Percentiles rank a stretch among this genome's conserved stretches.
phyloP scores from a whole-genome alignment of 805 yeast genomes.

The Schizosaccharomyces cryophilus region DNA sequence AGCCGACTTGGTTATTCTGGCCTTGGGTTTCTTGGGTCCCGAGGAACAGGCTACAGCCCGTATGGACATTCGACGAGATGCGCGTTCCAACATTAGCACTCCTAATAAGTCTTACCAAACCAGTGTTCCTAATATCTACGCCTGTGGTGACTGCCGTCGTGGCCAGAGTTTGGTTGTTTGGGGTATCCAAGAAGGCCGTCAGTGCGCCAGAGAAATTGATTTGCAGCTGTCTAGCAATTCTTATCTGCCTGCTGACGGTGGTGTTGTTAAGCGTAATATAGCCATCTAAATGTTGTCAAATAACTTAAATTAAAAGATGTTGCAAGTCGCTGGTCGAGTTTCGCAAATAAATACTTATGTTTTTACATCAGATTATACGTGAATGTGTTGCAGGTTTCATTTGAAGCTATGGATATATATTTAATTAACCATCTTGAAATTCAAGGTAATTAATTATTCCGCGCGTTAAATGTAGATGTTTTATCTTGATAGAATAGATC shows the following conservation, averaged over 20 bases:
- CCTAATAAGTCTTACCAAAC: constrained; percentile 20
- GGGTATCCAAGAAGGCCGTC: constrained; percentile 99
- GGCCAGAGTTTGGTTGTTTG: constrained; percentile 95
- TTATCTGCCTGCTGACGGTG: constrained; percentile 79
- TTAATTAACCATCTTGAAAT: too few species aligned
- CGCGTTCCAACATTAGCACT: constrained; percentile 60
- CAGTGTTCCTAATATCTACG: constrained; percentile 35
- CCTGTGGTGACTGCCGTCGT: constrained; percentile 97
- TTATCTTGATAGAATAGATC: too few species aligned
- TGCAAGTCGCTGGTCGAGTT: neutral
- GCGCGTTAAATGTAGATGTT: too few species aligned
- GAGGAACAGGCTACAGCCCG: constrained; percentile 35
- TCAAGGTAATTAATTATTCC: too few species aligned
- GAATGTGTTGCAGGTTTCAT: too few species aligned
- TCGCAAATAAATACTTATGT: too few species aligned
- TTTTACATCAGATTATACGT: neutral
- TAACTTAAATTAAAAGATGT: neutral
- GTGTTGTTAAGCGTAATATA: constrained; percentile 48
- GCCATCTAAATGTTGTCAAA: neutral
- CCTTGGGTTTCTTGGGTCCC: constrained; percentile 97
- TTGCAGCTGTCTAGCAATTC: constrained; percentile 50
- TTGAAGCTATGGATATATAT: too few species aligned
- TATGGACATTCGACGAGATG: constrained; percentile 38
- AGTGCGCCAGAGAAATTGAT: constrained; percentile 90
- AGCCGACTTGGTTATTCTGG: constrained; percentile 77